Evolutionary conservation across 2,329 filamentous ascomycete genomes (phyloP).

Genomic region (Bipolaris bicolor): DNA sequence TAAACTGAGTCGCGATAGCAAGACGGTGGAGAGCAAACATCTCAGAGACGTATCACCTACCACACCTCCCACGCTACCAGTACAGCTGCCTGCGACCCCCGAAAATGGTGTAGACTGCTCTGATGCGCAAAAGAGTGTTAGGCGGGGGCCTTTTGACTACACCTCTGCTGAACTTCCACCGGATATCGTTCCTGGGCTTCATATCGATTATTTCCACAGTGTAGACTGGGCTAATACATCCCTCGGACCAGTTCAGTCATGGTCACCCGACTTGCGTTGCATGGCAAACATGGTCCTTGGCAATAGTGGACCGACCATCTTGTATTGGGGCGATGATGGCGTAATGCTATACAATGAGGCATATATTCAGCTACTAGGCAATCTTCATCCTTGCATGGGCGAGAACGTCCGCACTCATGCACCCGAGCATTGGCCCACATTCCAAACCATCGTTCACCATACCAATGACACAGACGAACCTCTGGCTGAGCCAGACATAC

Average conservation of each 20-base stretch:
- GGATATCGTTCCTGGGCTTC: constrained; percentile 36
- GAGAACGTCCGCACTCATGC: constrained; percentile 65
- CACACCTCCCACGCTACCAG: constrained; percentile 33
- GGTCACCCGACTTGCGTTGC: constrained; percentile 70
- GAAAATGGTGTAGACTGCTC: background rate
- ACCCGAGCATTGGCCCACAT: constrained; percentile 66
- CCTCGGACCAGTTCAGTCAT: constrained; percentile 73
- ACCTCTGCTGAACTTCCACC: constrained; percentile 18
- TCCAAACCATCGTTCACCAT: constrained; percentile 30
- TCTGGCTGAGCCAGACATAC: constrained; percentile 66
- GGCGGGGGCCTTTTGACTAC: constrained; percentile 21
- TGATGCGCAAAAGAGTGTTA: no score
- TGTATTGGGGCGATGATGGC: constrained; percentile 57
- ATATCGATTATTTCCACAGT: constrained; percentile 72
- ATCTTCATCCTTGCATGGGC: constrained; percentile 64
- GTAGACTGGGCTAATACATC: constrained; percentile 74
- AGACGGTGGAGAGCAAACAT: constrained; percentile 54
- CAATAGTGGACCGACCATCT: constrained; percentile 60
- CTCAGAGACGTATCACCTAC: constrained; percentile 45
- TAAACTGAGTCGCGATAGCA: constrained; percentile 20
- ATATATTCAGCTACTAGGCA: constrained; percentile 39
- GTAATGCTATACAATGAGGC: constrained; percentile 49
- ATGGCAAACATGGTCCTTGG: constrained; percentile 79
- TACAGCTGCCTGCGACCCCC: background rate
- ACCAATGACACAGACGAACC: constrained; percentile 32